Evolutionary conservation across 441 rosid genomes (phyloP).

Genomic region (Populus hybrid): DNA sequence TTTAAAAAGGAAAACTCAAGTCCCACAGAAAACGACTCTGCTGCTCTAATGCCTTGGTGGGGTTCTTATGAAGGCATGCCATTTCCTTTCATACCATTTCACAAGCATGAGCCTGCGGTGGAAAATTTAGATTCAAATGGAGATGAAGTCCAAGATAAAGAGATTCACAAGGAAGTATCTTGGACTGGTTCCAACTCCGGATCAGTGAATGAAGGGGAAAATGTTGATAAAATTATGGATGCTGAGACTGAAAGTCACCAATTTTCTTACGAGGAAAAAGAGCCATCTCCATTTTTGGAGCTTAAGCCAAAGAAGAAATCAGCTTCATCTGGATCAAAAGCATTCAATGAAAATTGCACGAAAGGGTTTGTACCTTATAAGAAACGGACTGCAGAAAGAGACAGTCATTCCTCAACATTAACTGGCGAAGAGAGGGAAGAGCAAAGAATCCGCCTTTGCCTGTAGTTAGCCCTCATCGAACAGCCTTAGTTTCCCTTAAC

Average conservation of each 20-base stretch:
- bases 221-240: conserved; percentile 37
- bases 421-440: conserved; percentile 28
- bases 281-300: conserved; percentile 11
- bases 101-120: conserved; percentile 8
- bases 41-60: conserved; percentile 22
- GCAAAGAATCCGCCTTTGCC: conserved; percentile 33
- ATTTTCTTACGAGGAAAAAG: conserved; percentile 4
- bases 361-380: conserved; percentile 71
- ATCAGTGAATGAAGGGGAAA: conserved; percentile 38
- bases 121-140: conserved; percentile 9
- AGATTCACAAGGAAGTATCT: conserved; percentile 43
- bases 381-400: conserved; percentile 37
- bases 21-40: conserved; percentile 11
- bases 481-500: neutral
- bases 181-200: conserved; percentile 50
- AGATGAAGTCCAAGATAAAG: conserved; percentile 28
- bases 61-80: conserved; percentile 18
- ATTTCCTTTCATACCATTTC: conserved; percentile 15
- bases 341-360: conserved; percentile 21
- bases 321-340: conserved; percentile 32
- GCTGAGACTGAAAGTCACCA: conserved; percentile 22
- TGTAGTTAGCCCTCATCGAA: conserved; percentile 16
- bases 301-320: conserved; percentile 35
- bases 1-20: conserved; percentile 14
- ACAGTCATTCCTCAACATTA: conserved; percentile 13